Percentiles rank a stretch among this genome's conserved stretches.
These are phyloP conservation scores for Digitaria exilis DNA, from an alignment of 202 grass and related monocot genomes.

Conservation along the genomic window DNA sequence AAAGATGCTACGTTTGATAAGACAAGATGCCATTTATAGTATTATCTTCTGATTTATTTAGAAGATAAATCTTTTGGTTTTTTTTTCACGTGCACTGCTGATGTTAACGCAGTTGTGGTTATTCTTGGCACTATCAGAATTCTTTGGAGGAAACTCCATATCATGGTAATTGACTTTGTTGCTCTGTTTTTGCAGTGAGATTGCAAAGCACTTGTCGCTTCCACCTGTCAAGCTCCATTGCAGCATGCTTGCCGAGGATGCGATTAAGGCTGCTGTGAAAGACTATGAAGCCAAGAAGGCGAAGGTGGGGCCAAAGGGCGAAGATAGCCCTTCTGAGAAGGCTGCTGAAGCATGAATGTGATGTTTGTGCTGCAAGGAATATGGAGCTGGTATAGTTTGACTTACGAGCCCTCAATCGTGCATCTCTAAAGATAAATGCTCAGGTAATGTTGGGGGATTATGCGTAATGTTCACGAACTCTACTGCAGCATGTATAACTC, in stretches of 20 bases:
- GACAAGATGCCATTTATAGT: neutral
- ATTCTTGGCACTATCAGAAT: neutral
- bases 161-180: neutral
- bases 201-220: slow-evolving; percentile 94
- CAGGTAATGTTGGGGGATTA: neutral
- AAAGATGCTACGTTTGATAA: neutral
- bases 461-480: slow-evolving; percentile 40
- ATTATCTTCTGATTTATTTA: neutral
- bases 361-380: slow-evolving; percentile 4
- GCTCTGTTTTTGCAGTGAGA: slow-evolving; percentile 64
- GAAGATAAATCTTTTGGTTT: neutral
- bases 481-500: slow-evolving; percentile 33
- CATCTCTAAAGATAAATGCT: neutral
- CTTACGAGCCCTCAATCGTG: too few relatives aligned
- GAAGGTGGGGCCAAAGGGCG: slow-evolving; percentile 39
- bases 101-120: neutral
- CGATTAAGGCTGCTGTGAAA: slow-evolving; percentile 95
- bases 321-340: slow-evolving; percentile 27
- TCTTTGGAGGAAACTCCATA: neutral
- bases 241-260: slow-evolving; percentile 97
- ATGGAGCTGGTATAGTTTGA: neutral
- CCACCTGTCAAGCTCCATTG: slow-evolving; percentile 98
- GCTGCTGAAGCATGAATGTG: slow-evolving; percentile 42
- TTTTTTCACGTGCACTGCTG: neutral
- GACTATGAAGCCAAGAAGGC: slow-evolving; percentile 88